Conservation (phyloP, 352 stramenopile genomes). For the Blastocystis sp. region DNA sequence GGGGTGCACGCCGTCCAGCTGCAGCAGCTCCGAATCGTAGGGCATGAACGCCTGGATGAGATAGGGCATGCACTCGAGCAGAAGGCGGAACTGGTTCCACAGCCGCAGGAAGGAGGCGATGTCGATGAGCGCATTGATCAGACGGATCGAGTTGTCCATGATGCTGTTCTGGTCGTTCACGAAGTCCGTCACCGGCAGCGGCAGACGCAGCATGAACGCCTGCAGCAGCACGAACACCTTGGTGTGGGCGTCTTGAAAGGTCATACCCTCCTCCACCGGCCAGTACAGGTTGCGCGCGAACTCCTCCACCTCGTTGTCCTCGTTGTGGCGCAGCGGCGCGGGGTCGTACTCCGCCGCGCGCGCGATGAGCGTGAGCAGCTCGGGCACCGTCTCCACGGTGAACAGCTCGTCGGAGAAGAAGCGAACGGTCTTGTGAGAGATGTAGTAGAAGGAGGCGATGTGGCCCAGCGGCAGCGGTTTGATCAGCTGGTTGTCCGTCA, state of each 20-base stretch:
- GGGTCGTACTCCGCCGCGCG: conserved; percentile 86
- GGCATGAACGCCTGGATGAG: conserved; percentile 73
- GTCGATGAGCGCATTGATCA: conserved; percentile 88
- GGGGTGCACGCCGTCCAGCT: conserved; percentile 72
- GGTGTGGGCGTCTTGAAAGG: conserved; percentile 68
- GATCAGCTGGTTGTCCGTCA: conserved; percentile 76
- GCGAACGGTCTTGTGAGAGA: conserved; percentile 84
- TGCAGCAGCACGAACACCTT: conserved; percentile 82
- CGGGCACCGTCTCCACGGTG: conserved; percentile 33
- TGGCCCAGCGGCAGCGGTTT: conserved; percentile 83
- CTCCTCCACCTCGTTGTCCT: conserved; percentile 83
- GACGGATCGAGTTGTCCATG: conserved; percentile 88
- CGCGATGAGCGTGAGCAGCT: conserved; percentile 72
- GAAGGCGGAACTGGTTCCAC: conserved; percentile 69
- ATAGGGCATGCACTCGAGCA: conserved; percentile 73
- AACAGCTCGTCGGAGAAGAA: conserved; percentile 75
- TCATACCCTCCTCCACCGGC: conserved; percentile 70
- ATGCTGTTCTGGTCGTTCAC: conserved; percentile 91
- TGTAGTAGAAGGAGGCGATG: conserved; percentile 91
- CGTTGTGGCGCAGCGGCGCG: conserved; percentile 92
- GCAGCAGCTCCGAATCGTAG: conserved; percentile 71
- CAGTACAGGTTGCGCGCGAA: conserved; percentile 58
- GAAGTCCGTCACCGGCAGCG: conserved; percentile 94
- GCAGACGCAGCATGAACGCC: conserved; percentile 85
- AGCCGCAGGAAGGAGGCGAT: conserved; percentile 77